Evolutionary conservation across 495 filamentous ascomycete species (phyloP).

Genomic region (Hypoxylon fuscum): DNA sequence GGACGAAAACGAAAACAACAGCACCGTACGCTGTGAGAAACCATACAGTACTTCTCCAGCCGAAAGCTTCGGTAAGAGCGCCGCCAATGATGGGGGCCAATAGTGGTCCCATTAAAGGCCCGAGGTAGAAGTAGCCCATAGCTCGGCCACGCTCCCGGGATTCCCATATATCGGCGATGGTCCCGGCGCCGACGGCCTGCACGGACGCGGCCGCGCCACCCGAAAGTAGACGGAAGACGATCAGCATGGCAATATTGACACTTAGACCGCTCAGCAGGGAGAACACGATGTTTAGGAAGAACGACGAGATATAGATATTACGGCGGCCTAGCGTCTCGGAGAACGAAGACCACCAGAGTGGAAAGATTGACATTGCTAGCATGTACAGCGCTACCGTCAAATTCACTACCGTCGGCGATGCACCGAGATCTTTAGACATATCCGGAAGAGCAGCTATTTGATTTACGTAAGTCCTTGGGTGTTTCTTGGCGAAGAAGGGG

Average conservation of each 20-base stretch:
- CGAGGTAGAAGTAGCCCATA: conserved; percentile 95
- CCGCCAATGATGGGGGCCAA: conserved; percentile 90
- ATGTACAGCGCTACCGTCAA: conserved; percentile 88
- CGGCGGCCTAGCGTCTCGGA: conserved; percentile 84
- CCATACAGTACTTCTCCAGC: conserved; percentile 90
- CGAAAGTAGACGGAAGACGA: conserved; percentile 81
- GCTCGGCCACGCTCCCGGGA: conserved; percentile 78
- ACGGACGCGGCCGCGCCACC: conserved; percentile 89
- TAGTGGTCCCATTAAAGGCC: conserved; percentile 85
- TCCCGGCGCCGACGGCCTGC: conserved; percentile 92
- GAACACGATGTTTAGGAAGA: conserved; percentile 81
- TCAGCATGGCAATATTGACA: conserved; percentile 82
- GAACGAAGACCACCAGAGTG: conserved; percentile 94
- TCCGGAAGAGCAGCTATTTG: conserved; percentile 74
- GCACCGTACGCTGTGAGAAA: conserved; percentile 83
- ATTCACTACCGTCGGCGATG: conserved; percentile 78
- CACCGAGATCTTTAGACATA: conserved; percentile 70
- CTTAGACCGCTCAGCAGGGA: conserved; percentile 77
- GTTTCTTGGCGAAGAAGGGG: background rate
- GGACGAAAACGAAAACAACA: conserved; percentile 65
- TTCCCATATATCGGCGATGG: conserved; percentile 93
- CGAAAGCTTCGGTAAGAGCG: conserved; percentile 71
- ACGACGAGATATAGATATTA: conserved; percentile 86
- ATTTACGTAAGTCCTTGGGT: conserved; percentile 22
- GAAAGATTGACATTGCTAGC: conserved; percentile 89